phyloP scores from a whole-genome alignment of 768 basidiomycete species.

The Boletales sp. region DNA sequence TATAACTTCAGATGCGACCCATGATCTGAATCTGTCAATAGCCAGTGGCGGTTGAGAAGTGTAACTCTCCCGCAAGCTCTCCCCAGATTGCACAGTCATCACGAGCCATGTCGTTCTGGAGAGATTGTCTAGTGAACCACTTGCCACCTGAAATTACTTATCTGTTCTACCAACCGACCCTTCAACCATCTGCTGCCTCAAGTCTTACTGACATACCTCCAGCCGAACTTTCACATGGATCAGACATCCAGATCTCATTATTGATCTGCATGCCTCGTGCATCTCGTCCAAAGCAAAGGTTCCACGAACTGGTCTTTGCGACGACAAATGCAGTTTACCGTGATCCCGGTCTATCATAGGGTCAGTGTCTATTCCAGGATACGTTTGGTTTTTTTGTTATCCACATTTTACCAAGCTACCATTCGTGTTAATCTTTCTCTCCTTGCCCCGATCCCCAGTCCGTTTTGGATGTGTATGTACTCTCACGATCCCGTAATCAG shows the following conservation, averaged over 20 bases:
- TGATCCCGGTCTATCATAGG: slow-evolving; percentile 11
- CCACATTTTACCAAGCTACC: slow-evolving; percentile 5
- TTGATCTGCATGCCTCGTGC: slow-evolving; percentile 28
- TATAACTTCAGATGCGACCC: slow-evolving; percentile 17
- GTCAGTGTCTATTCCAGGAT: slow-evolving; percentile 2
- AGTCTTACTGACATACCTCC: background rate
- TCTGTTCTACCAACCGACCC: slow-evolving; percentile 22
- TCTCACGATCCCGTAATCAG: background rate
- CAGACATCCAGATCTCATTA: slow-evolving; percentile 25
- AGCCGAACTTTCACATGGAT: slow-evolving; percentile 11
- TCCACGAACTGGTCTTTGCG: slow-evolving; percentile 26
- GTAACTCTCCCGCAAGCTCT: background rate
- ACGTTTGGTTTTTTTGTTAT: slow-evolving; percentile 10
- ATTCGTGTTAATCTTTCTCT: slow-evolving; percentile 1
- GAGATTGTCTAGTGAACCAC: slow-evolving; percentile 7
- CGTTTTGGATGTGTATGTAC: background rate
- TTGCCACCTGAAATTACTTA: slow-evolving; percentile 27
- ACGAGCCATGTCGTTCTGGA: slow-evolving; percentile 20
- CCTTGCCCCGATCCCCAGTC: background rate
- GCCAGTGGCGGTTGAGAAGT: slow-evolving; percentile 23
- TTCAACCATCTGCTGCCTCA: background rate
- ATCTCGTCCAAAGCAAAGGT: background rate
- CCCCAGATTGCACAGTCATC: slow-evolving; percentile 1
- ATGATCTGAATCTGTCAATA: slow-evolving; percentile 3
- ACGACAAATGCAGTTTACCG: slow-evolving; percentile 20